Conservation (phyloP, 768 basidiomycete genomes). For the Phlegmacium glaucopus region DNA sequence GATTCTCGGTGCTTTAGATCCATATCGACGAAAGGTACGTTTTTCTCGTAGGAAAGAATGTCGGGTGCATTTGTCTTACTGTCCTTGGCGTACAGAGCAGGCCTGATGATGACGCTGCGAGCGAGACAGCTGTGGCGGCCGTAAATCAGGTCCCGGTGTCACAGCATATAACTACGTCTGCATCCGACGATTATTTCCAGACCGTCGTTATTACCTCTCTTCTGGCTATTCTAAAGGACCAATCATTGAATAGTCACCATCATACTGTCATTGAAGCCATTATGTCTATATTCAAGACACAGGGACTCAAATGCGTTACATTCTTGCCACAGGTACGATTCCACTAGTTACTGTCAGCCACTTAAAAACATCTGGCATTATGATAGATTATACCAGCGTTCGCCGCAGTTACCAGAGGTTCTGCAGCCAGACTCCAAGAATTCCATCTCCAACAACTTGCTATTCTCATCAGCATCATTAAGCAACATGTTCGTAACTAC, state of each 20-base stretch:
- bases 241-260: slow-evolving; percentile 80
- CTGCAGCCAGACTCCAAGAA: slow-evolving; percentile 81
- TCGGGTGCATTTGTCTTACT: neutral
- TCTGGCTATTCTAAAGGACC: slow-evolving; percentile 84
- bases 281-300: slow-evolving; percentile 98
- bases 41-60: neutral
- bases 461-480: slow-evolving; percentile 93
- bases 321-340: slow-evolving; percentile 83
- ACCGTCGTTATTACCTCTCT: slow-evolving; percentile 90
- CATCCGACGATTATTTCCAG: slow-evolving; percentile 95
- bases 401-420: slow-evolving; percentile 78
- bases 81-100: slow-evolving; percentile 37
- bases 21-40: slow-evolving; percentile 86
- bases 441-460: slow-evolving; percentile 95
- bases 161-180: slow-evolving; percentile 55
- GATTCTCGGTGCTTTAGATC: slow-evolving; percentile 93
- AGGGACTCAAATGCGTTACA: slow-evolving; percentile 92
- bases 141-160: slow-evolving; percentile 69
- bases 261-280: slow-evolving; percentile 95
- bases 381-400: slow-evolving; percentile 91
- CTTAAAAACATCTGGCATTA: slow-evolving; percentile 1
- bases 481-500: slow-evolving; percentile 94
- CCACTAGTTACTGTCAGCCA: neutral
- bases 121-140: slow-evolving; percentile 55
- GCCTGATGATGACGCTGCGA: slow-evolving; percentile 60